Evolutionary conservation across 257 asterid species (phyloP).

Genomic region (Gentiana straminea): DNA sequence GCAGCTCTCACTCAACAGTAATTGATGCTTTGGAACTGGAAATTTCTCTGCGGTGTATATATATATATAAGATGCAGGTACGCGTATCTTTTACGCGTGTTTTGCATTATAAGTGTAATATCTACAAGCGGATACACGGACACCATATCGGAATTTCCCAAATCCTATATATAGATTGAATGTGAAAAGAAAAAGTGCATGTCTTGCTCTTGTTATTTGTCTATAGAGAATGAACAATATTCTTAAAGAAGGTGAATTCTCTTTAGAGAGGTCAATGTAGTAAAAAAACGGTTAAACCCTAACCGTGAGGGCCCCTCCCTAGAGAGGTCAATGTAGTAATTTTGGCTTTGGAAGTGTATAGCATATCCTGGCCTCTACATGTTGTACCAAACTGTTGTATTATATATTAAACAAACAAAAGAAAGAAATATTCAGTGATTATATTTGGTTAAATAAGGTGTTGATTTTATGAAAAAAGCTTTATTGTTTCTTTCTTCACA

Average conservation of each 20-base stretch:
- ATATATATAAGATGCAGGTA: too few relatives aligned
- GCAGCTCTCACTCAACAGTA: slow-evolving; percentile 13
- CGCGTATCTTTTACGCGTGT: too few relatives aligned
- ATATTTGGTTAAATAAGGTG: too few relatives aligned
- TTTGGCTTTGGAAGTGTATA: slow-evolving; percentile 26
- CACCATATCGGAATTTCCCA: too few relatives aligned
- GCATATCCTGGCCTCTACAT: slow-evolving; percentile 22
- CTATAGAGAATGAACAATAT: slow-evolving; percentile 10
- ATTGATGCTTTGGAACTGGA: not conserved
- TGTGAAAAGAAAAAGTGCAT: too few relatives aligned
- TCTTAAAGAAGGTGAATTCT: slow-evolving; percentile 24
- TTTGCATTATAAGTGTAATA: too few relatives aligned
- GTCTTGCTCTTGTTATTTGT: not conserved
- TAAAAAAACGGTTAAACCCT: not conserved
- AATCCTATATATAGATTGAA: not conserved
- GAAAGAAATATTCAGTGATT: too few relatives aligned
- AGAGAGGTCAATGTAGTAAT: slow-evolving; percentile 20
- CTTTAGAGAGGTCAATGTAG: slow-evolving; percentile 12
- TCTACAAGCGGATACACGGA: too few relatives aligned
- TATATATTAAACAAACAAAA: too few relatives aligned
- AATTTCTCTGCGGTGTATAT: too few relatives aligned
- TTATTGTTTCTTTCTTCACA: too few relatives aligned
- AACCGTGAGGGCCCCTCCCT: slow-evolving; percentile 1
- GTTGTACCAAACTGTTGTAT: slow-evolving; percentile 16
- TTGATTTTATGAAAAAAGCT: too few relatives aligned